A percentile compares a stretch with the other conserved stretches of the same genome.
Evolutionary conservation across 2,329 filamentous ascomycete species (phyloP).

Genomic region (Cladobotryum protrusum): DNA sequence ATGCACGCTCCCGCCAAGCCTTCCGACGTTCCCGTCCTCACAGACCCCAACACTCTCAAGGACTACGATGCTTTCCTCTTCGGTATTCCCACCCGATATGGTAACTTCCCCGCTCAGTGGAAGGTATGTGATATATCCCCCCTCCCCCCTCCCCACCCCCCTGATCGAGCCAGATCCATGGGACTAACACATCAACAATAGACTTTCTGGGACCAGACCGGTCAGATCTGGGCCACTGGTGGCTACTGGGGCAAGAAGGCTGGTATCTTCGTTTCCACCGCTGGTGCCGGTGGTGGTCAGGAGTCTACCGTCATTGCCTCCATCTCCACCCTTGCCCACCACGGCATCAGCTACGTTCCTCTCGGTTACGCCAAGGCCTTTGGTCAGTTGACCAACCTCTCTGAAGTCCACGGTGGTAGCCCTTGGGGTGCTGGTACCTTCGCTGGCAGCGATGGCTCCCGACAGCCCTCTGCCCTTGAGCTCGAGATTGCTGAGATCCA

Average conservation of each 20-base stretch:
- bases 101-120: constrained; percentile 96
- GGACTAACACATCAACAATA: constrained; percentile 13
- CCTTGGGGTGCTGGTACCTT: constrained; percentile 96
- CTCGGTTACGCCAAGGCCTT: constrained; percentile 85
- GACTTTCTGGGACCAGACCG: constrained; percentile 84
- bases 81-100: constrained; percentile 92
- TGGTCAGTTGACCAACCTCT: constrained; percentile 59
- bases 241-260: constrained; percentile 82
- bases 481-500: constrained; percentile 73
- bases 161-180: background rate
- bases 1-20: constrained; percentile 84
- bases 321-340: constrained; percentile 83
- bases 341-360: constrained; percentile 95
- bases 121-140: constrained; percentile 45
- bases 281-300: constrained; percentile 79
- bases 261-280: constrained; percentile 87
- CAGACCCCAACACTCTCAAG: constrained; percentile 54
- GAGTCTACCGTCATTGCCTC: constrained; percentile 76
- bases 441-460: constrained; percentile 69
- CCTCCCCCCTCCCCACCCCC: background rate
- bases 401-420: constrained; percentile 77
- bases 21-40: constrained; percentile 56
- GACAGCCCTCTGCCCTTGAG: constrained; percentile 71
- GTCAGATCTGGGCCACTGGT: constrained; percentile 74
- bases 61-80: constrained; percentile 84